Base-by-base conservation (phyloP, 2,329 filamentous ascomycete genomes). In the Fusarium sp. region DNA sequence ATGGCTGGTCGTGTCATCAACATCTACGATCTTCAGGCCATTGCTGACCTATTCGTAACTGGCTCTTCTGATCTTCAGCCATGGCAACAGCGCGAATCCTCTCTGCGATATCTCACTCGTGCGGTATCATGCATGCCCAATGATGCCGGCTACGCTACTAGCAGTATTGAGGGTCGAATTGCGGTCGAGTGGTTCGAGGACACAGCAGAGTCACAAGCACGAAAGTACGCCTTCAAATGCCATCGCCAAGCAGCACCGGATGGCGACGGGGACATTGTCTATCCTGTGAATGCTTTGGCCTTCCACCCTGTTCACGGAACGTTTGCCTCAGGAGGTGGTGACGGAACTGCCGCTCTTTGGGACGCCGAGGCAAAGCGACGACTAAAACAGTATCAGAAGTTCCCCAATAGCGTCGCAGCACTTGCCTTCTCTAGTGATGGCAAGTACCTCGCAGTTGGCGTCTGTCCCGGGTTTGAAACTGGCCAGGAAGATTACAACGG, bases 171-270 rank as follows among this genome's bases (percentile, higher is more conserved):
- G 75, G 95, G 95, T 5, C 88, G 95, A 69, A 93, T 99, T 2
- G 94, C 93, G 0, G 95, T 99, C 1, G 95, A 99, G 77, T 98
- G 93, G 92, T 98, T 99, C 75, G 95, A 98, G 73, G 91, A 95
- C 13, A 91, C 88, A 6, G 82, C 88, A 38, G 91, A 94, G 75
- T 93, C 91, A 5, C 93, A 98, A 79, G 90, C 91, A 35, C 87
- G 93, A 67, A 98, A 97, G 77, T 99, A 98, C 76, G 95, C 95
- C 12, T 99, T 99, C 86, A 99, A 99, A 78, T 99, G 95, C 78
- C 95, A 99, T 78, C 87, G 95, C 5, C 92, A 96, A 75, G 84
- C 88, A 2, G 83, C 82, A 9, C 78, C 86, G 2, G 84, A 88
- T 36, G 83, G 83, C 9, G 84, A 85, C 35, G 87, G 83, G 28